phyloP scores from a whole-genome alignment of 371 early-diverging fungal species.

The Rhizomucor pusillus region DNA sequence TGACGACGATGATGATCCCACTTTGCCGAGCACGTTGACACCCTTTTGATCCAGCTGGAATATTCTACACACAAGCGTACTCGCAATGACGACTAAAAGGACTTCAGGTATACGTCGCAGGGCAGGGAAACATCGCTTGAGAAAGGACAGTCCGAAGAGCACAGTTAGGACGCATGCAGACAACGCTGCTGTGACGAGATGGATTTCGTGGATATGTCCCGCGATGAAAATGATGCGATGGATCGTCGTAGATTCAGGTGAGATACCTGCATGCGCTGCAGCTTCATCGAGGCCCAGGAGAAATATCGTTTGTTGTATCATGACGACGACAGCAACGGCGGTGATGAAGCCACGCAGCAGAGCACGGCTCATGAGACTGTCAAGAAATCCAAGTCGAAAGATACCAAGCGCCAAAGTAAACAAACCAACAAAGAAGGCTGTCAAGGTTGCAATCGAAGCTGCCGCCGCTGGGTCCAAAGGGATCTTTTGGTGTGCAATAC shows the following conservation, averaged over 20 bases:
- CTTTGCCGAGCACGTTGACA: slow-evolving; percentile 65
- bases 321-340: slow-evolving; percentile 82
- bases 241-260: slow-evolving; percentile 63
- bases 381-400: slow-evolving; percentile 88
- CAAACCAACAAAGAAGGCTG: slow-evolving; percentile 77
- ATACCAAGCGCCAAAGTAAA: slow-evolving; percentile 84
- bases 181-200: slow-evolving; percentile 38
- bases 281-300: slow-evolving; percentile 64
- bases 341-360: slow-evolving; percentile 87
- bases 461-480: slow-evolving; percentile 33
- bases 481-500: slow-evolving; percentile 53
- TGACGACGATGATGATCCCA: slow-evolving; percentile 44
- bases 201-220: slow-evolving; percentile 12
- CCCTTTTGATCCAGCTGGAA: slow-evolving; percentile 61
- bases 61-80: slow-evolving; percentile 54
- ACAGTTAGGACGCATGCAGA: slow-evolving; percentile 62
- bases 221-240: slow-evolving; percentile 60
- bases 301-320: slow-evolving; percentile 74
- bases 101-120: slow-evolving; percentile 79
- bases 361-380: slow-evolving; percentile 86
- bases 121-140: slow-evolving; percentile 42
- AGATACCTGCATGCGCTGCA: slow-evolving; percentile 34
- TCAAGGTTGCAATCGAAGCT: slow-evolving; percentile 58
- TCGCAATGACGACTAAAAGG: slow-evolving; percentile 69
- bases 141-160: slow-evolving; percentile 44